phyloP scores from a whole-genome alignment of 257 asterid species.

The Cruciata laevipes region DNA sequence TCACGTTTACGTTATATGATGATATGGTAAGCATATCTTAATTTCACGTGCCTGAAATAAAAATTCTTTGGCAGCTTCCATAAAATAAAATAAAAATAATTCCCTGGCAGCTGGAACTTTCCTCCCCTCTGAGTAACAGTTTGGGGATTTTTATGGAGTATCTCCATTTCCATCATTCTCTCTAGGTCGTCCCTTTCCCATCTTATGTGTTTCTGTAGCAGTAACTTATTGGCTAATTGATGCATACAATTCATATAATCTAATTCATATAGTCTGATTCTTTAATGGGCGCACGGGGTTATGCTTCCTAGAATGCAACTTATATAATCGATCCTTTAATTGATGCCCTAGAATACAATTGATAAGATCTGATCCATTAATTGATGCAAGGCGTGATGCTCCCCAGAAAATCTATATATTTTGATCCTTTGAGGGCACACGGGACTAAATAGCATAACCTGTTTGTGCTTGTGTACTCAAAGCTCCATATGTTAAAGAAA shows the following conservation, averaged over 20 bases:
- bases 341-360: too few species aligned
- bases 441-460: background rate
- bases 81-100: too few species aligned
- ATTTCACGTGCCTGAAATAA: background rate
- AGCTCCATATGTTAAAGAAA: background rate
- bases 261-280: too few species aligned
- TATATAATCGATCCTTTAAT: too few species aligned
- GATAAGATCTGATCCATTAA: background rate
- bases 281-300: too few species aligned
- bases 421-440: background rate
- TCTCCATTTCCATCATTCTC: background rate
- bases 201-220: background rate
- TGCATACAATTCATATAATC: too few species aligned
- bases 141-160: background rate
- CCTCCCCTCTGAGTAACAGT: background rate
- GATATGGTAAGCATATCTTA: background rate
- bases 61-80: background rate
- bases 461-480: background rate
- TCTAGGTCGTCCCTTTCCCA: background rate
- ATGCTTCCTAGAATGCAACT: too few species aligned
- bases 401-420: background rate
- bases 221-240: background rate
- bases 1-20: background rate
- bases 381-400: background rate
- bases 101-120: background rate